phyloP scores from a whole-genome alignment of 805 yeast species.

The Priceomyces haplophilus region DNA sequence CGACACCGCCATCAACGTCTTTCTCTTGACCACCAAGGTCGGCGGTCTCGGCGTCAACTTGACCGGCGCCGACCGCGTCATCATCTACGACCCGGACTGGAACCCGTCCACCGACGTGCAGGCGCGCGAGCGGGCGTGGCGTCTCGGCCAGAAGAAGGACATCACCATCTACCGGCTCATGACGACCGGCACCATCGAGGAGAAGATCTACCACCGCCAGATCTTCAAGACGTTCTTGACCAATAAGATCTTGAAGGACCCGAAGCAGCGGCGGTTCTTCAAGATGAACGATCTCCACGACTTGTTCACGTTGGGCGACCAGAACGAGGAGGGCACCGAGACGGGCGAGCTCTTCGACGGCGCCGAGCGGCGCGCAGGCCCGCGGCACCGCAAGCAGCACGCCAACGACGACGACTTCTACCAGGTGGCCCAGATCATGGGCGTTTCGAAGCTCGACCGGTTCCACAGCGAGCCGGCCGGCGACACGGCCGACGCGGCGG shows the following conservation, averaged over 20 bases:
- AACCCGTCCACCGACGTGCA: constrained; percentile 97
- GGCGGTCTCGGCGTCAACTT: constrained; percentile 94
- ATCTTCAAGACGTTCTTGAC: constrained; percentile 93
- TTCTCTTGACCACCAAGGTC: constrained; percentile 86
- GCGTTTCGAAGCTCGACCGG: constrained; percentile 70
- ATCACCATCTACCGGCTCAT: constrained; percentile 87
- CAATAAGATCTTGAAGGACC: constrained; percentile 91
- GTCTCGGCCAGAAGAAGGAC: constrained; percentile 90
- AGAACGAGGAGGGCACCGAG: constrained; percentile 60
- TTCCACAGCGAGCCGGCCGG: no score
- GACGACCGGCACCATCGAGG: constrained; percentile 95
- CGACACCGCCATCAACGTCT: constrained; percentile 55
- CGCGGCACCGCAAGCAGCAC: constrained; percentile 27
- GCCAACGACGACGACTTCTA: constrained; percentile 63
- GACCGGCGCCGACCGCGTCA: constrained; percentile 93
- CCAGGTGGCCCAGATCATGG: constrained; percentile 59
- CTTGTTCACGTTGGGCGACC: constrained; percentile 80
- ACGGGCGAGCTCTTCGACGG: constrained; percentile 63
- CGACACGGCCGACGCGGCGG: no score
- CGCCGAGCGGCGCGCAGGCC: constrained; percentile 39
- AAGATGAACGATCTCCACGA: constrained; percentile 91
- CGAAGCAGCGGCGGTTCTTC: constrained; percentile 89
- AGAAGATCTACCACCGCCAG: constrained; percentile 93
- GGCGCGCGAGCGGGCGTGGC: constrained; percentile 96
- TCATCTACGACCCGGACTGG: constrained; percentile 97